Conservation (phyloP, 2,329 filamentous ascomycete species). For the Diaporthe caulivora region DNA sequence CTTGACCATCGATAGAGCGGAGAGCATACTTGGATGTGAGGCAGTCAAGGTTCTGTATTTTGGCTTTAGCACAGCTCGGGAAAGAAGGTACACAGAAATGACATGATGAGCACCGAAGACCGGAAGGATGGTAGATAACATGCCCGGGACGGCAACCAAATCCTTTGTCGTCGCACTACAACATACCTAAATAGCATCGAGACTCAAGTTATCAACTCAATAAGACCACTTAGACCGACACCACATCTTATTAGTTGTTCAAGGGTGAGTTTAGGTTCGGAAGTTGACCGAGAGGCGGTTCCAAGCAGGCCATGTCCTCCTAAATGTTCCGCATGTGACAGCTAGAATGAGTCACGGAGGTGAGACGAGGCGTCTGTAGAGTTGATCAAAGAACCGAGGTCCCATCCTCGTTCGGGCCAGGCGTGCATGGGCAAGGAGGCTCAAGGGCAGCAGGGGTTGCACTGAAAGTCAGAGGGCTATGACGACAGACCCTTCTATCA, state of each 20-base stretch:
- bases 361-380: background rate
- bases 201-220: background rate
- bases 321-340: slow-evolving; percentile 39
- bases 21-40: background rate
- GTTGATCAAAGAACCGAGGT: slow-evolving; percentile 36
- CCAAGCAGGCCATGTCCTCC: background rate
- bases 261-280: slow-evolving; percentile 12
- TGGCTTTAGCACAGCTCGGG: slow-evolving; percentile 8
- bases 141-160: background rate
- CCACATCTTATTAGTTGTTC: background rate
- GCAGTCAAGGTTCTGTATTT: background rate
- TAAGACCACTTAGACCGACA: background rate
- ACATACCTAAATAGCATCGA: slow-evolving; percentile 17
- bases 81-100: background rate
- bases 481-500: slow-evolving; percentile 37
- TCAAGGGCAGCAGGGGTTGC: slow-evolving; percentile 6
- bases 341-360: slow-evolving; percentile 9
- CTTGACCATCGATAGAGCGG: slow-evolving; percentile 10
- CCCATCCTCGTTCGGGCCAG: background rate
- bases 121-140: background rate
- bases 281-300: slow-evolving; percentile 37
- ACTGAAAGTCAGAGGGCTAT: background rate
- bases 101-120: slow-evolving; percentile 10
- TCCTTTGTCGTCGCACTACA: background rate
- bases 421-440: slow-evolving; percentile 28